These are phyloP conservation scores for Pichia paraexigua DNA, from an alignment of 805 yeast genomes.

Conservation along the genomic window DNA sequence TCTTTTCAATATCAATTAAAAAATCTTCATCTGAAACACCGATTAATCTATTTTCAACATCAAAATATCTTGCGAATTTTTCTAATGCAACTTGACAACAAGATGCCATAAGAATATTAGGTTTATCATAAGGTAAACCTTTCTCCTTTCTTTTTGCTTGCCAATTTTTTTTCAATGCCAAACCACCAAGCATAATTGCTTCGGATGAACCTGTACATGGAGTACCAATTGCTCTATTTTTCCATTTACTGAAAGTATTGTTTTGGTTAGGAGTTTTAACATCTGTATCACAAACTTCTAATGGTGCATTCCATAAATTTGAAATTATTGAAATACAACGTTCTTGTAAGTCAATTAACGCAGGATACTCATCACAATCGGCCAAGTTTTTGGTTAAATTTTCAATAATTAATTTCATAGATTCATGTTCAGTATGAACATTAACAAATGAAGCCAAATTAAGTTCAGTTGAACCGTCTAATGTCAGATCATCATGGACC, in stretches of 20 bases:
- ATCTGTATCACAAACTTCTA: constrained; percentile 15
- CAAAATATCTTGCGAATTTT: constrained; percentile 90
- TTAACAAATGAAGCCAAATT: constrained; percentile 88
- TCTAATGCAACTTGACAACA: constrained; percentile 93
- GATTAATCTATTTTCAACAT: constrained; percentile 75
- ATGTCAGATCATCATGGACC: constrained; percentile 62
- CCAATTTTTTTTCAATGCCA: constrained; percentile 90
- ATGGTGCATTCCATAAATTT: constrained; percentile 72
- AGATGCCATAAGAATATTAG: constrained; percentile 86
- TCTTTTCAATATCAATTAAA: constrained; percentile 51
- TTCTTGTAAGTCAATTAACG: constrained; percentile 67
- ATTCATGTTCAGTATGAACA: constrained; percentile 52
- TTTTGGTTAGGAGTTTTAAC: constrained; percentile 9
- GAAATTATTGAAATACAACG: constrained; percentile 78
- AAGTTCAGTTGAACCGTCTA: constrained; percentile 79
- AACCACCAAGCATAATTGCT: constrained; percentile 89
- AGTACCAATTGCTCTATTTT: constrained; percentile 58
- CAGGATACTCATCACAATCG: constrained; percentile 90
- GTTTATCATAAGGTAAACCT: constrained; percentile 55
- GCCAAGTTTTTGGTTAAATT: constrained; percentile 84
- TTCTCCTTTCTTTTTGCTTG: constrained; percentile 52
- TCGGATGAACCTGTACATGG: constrained; percentile 94
- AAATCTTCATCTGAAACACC: constrained; percentile 58
- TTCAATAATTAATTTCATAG: constrained; percentile 49
- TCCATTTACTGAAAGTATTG: constrained; percentile 4